Conservation (phyloP, 805 yeast species). For the Pichia kluyveri region DNA sequence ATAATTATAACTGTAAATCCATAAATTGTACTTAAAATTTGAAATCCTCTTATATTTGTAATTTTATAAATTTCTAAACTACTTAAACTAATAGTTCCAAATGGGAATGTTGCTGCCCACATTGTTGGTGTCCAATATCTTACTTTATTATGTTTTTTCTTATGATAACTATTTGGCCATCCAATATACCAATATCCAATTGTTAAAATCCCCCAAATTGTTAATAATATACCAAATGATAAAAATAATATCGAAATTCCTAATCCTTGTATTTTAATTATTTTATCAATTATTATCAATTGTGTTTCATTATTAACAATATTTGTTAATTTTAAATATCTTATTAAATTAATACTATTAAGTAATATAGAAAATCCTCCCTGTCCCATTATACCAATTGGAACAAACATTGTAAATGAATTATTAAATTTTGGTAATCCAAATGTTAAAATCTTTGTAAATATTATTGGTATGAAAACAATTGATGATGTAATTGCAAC, state of each 20-base stretch:
- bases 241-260: constrained; percentile 21
- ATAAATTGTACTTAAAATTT: constrained; percentile 54
- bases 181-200: constrained; percentile 12
- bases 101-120: constrained; percentile 89
- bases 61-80: constrained; percentile 40
- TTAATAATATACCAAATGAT: constrained; percentile 29
- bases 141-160: background rate
- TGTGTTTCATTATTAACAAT: background rate
- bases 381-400: constrained; percentile 82
- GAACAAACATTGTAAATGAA: constrained; percentile 64
- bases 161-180: constrained; percentile 5
- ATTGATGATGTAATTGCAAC: constrained; percentile 38
- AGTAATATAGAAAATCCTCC: constrained; percentile 59
- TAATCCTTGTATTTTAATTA: constrained; percentile 9
- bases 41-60: constrained; percentile 47
- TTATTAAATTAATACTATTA: constrained; percentile 13
- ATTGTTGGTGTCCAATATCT: constrained; percentile 38
- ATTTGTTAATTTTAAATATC: constrained; percentile 5
- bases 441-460: constrained; percentile 48
- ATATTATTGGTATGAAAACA: constrained; percentile 45
- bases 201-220: constrained; percentile 19
- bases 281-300: background rate
- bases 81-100: constrained; percentile 72
- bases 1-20: constrained; percentile 42
- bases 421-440: constrained; percentile 47